Evolutionary conservation across 495 filamentous ascomycete species (phyloP), one percentile per base, ranked within the genome.

Genomic region (Trichoderma orchidacearum): DNA sequence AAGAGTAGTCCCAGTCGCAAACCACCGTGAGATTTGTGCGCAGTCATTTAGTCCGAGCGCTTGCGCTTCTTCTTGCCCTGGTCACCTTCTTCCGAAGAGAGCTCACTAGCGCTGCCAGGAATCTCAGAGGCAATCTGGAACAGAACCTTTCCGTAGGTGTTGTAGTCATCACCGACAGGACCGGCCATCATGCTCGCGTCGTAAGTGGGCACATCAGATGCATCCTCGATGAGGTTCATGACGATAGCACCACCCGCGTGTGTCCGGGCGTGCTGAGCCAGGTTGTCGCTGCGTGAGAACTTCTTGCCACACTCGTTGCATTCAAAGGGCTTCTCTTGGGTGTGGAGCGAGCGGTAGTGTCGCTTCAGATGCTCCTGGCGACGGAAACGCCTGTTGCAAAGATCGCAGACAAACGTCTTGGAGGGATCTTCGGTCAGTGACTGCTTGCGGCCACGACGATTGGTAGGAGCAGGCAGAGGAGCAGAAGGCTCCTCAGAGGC

Each of bases 321-420:
- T 70, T 95, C 89, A 68, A 97, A 97, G 6, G 94, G 94, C 82
- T 99, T 99, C 58, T 97, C 93, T 62, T 94, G 84, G 1, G 94
- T 99, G 76, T 97, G 94, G 41, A 99, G 88, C 35, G 94, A 97
- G 48, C 94, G 84, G 77, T 95, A 96, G 75, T 99, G 94, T 58
- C 94, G 89, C 83, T 97, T 97, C 57, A 99, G 85, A 64, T 99
- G 94, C 68, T 99, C 94, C 69, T 97, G 94, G 58, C 94, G 89
- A 59, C 94, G 89, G 85, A 99, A 99, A 53, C 94, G 90, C 54
- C 94, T 89, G 48, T 85, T 88, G 81, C 94, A 99, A 18, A 97
- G 78, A 38, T 89, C 87, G 76, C 94, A 99, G 54, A 95, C 87
- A 63, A 97, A 99, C 0, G 90, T 95, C 84, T 99, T 99, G 62